Percentiles rank a stretch among this genome's conserved stretches.
phyloP scores from a whole-genome alignment of 2,329 filamentous ascomycete species.

The Sporothrix humicola region DNA sequence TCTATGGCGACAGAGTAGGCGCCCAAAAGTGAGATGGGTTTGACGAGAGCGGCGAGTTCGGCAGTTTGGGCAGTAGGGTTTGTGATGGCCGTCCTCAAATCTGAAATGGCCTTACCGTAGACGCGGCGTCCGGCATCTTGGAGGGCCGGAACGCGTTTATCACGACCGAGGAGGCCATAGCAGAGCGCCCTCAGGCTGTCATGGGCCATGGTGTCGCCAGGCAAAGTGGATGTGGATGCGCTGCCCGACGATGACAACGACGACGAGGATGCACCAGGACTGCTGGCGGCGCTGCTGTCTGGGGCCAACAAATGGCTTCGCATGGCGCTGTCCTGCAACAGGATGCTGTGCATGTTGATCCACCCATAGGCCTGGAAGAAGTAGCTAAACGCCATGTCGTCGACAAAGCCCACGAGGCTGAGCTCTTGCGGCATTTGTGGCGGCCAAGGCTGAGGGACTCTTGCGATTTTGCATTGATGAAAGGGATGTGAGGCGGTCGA shows the following conservation, averaged over 20 bases:
- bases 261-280: background rate
- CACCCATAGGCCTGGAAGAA: conserved; percentile 43
- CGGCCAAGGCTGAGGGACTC: background rate
- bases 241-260: background rate
- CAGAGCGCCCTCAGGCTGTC: conserved; percentile 39
- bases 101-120: conserved; percentile 35
- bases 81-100: conserved; percentile 32
- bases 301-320: conserved; percentile 36
- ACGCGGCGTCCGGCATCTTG: conserved; percentile 33
- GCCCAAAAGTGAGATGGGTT: conserved; percentile 38
- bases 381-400: conserved; percentile 42
- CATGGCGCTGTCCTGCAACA: conserved; percentile 40
- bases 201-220: conserved; percentile 33
- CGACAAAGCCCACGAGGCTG: conserved; percentile 40
- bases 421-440: conserved; percentile 33
- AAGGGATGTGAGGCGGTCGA: background rate
- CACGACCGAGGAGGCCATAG: conserved; percentile 38
- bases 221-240: background rate
- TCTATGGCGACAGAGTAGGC: conserved; percentile 40
- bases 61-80: conserved; percentile 27
- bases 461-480: background rate
- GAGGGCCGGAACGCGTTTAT: conserved; percentile 35
- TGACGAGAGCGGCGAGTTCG: conserved; percentile 37
- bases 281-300: conserved; percentile 30
- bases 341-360: conserved; percentile 43